Evolutionary conservation across 352 stramenopile genomes (phyloP).

Genomic region (Phytopythium cucurbitacearum): DNA sequence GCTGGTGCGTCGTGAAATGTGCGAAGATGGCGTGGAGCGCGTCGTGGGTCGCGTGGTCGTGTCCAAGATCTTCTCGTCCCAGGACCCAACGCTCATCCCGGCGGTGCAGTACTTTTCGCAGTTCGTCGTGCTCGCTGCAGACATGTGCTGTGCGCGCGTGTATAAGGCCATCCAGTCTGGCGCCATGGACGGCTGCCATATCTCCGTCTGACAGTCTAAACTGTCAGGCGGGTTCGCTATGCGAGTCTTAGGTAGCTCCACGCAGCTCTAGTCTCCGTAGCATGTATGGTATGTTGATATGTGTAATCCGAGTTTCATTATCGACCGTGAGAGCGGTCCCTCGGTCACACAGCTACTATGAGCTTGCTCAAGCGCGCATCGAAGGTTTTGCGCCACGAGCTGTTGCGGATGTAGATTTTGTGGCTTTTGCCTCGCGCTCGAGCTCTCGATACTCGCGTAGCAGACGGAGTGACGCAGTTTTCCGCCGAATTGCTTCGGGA

Average conservation of each 20-base stretch:
- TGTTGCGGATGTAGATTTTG: too few species aligned
- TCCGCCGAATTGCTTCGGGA: slow-evolving; percentile 50
- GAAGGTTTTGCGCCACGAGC: too few species aligned
- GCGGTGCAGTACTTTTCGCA: slow-evolving; percentile 25
- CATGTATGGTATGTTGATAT: too few species aligned
- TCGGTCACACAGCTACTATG: too few species aligned
- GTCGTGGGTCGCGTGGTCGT: slow-evolving; percentile 55
- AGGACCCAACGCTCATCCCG: slow-evolving; percentile 12
- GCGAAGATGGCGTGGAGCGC: slow-evolving; percentile 38
- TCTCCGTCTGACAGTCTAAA: neutral
- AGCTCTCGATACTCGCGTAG: slow-evolving; percentile 64
- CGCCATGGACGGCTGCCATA: slow-evolving; percentile 2
- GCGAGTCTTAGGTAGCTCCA: too few species aligned
- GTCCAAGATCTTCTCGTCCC: slow-evolving; percentile 33
- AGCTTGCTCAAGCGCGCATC: too few species aligned
- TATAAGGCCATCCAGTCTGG: slow-evolving; percentile 34
- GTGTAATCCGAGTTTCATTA: too few species aligned
- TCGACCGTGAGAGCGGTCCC: too few species aligned
- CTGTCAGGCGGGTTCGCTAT: too few species aligned
- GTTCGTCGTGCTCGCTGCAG: slow-evolving; percentile 18
- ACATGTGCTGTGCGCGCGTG: slow-evolving; percentile 42
- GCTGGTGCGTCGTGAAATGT: slow-evolving; percentile 35
- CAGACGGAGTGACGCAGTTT: slow-evolving; percentile 60
- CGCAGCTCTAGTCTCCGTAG: too few species aligned
- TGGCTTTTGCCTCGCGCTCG: slow-evolving; percentile 31